Evolutionary conservation across 805 yeast genomes (phyloP).

Genomic region (Saccharomycopsis fermentans): DNA sequence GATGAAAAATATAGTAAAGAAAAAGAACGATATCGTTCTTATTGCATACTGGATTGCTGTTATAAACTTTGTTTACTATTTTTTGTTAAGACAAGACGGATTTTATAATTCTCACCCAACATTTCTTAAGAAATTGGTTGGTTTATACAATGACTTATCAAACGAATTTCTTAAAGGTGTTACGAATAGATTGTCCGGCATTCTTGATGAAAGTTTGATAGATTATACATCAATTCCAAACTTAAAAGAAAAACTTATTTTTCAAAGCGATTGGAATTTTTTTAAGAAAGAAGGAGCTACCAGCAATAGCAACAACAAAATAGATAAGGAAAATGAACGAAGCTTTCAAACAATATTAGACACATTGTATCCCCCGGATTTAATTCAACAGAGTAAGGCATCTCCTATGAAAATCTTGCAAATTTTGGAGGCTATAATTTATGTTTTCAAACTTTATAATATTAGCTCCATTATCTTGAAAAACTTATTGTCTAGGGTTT

Average conservation of each 20-base stretch:
- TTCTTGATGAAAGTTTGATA: conserved; percentile 58
- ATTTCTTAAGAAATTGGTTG: conserved; percentile 48
- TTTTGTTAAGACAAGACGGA: conserved; percentile 47
- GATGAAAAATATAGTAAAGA: neutral
- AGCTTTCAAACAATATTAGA: conserved; percentile 55
- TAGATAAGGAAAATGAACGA: conserved; percentile 34
- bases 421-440: conserved; percentile 77
- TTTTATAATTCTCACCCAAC: conserved; percentile 46
- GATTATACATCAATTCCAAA: conserved; percentile 80
- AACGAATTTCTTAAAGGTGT: conserved; percentile 60
- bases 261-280: conserved; percentile 62
- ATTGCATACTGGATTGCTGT: conserved; percentile 86
- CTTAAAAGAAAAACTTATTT: conserved; percentile 47
- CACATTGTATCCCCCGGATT: conserved; percentile 78
- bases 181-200: conserved; percentile 44
- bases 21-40: conserved; percentile 43
- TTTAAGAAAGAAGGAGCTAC: conserved; percentile 30
- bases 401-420: conserved; percentile 83
- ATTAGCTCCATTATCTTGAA: conserved; percentile 70
- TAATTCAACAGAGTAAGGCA: conserved; percentile 70
- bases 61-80: conserved; percentile 66
- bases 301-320: conserved; percentile 17
- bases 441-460: conserved; percentile 72
- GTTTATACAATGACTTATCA: conserved; percentile 47
- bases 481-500: conserved; percentile 62